Evolutionary conservation across 352 stramenopile genomes (phyloP).

Genomic region (Phytopythium ostracodes): DNA sequence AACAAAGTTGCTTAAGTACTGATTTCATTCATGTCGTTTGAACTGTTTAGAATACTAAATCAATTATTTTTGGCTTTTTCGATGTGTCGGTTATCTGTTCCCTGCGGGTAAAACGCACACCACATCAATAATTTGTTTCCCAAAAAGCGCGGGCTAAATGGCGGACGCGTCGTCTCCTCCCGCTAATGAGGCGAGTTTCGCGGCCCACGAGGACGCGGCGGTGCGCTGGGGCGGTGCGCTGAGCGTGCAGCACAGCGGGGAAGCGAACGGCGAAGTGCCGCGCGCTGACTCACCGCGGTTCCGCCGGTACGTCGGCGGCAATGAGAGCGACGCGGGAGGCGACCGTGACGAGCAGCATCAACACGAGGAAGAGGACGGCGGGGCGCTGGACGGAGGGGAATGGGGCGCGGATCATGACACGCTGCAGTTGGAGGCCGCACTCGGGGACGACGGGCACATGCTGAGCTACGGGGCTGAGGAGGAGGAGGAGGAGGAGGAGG

Average conservation of each 20-base stretch:
- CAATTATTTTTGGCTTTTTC: no score
- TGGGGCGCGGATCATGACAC: not conserved
- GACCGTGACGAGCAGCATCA: not conserved
- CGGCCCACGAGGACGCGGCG: not conserved
- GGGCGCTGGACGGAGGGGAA: not conserved
- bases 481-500: conserved; percentile 23
- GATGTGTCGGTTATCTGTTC: no score
- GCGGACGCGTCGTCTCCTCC: not conserved
- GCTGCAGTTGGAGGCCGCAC: no score
- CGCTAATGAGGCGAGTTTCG: not conserved
- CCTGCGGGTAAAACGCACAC: no score
- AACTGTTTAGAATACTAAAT: no score
- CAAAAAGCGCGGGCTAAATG: not conserved
- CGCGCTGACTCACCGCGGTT: not conserved
- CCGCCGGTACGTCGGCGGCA: not conserved
- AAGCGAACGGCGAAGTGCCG: not conserved
- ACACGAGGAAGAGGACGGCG: no score
- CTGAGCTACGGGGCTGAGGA: not conserved
- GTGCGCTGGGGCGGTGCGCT: not conserved
- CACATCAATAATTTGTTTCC: no score
- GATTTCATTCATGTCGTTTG: no score
- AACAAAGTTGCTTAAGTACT: no score
- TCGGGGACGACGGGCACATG: not conserved
- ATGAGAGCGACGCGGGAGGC: not conserved
- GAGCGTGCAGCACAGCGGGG: not conserved